These are phyloP conservation scores for Inga leiocalycina DNA, from an alignment of 306 rosid species.

Conservation along the genomic window DNA sequence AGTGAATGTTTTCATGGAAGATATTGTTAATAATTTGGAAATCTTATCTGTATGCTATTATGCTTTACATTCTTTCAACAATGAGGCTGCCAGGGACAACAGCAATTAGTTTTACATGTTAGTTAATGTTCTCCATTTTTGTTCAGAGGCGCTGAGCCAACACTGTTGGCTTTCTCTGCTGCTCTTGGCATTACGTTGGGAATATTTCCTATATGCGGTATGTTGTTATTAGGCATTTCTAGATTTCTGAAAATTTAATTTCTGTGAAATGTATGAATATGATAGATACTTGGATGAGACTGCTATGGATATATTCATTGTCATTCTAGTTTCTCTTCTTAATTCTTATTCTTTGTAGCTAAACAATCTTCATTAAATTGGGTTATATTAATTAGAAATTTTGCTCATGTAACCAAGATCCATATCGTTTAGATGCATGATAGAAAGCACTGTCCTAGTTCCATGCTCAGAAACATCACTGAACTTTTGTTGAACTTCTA, in stretches of 20 bases:
- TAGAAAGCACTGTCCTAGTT: conserved; percentile 4
- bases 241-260: background rate
- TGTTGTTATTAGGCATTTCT: background rate
- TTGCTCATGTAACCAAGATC: background rate
- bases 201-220: conserved; percentile 71
- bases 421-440: background rate
- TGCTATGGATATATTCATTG: background rate
- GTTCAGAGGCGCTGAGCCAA: conserved; percentile 90
- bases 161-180: conserved; percentile 67
- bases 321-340: background rate
- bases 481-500: conserved; percentile 4
- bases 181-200: conserved; percentile 69
- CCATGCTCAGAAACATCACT: background rate
- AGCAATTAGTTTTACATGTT: background rate
- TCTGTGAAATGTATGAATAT: background rate
- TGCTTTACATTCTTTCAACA: background rate
- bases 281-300: background rate
- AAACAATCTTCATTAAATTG: background rate
- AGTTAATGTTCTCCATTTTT: conserved; percentile 5
- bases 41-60: background rate
- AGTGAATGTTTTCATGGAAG: background rate
- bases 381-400: background rate
- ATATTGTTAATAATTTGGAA: background rate
- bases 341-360: background rate
- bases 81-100: background rate